Conservation (phyloP, 768 basidiomycete genomes). For the Xerocomus spinulosus region DNA sequence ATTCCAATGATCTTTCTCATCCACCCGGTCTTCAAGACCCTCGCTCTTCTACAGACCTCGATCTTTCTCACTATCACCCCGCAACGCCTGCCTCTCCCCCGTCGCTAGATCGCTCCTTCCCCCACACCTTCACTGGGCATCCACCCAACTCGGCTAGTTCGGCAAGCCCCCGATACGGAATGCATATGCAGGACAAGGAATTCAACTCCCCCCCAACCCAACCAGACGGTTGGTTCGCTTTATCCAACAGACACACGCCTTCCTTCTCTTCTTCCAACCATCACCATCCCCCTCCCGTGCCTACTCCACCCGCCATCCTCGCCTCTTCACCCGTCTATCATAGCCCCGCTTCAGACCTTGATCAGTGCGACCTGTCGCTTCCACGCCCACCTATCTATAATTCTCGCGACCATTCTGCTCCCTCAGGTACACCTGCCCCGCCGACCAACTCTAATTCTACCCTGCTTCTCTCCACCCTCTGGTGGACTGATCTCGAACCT, state of each 20-base stretch:
- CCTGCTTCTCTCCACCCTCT: conserved; percentile 59
- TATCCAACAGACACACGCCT: conserved; percentile 33
- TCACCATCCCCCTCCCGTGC: conserved; percentile 38
- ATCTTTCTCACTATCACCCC: conserved; percentile 19
- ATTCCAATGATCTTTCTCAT: conserved; percentile 39
- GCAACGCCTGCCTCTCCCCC: conserved; percentile 9
- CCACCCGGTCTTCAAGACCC: conserved; percentile 27
- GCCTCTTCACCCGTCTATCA: conserved; percentile 17
- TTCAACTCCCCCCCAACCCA: conserved; percentile 24
- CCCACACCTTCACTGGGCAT: conserved; percentile 13
- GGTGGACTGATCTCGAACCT: conserved; percentile 85
- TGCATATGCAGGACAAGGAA: conserved; percentile 35
- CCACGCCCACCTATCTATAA: conserved; percentile 18
- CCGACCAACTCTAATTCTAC: conserved; percentile 27
- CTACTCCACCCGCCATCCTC: conserved; percentile 19
- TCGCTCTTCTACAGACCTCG: conserved; percentile 31
- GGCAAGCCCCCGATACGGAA: conserved; percentile 34
- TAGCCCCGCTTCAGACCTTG: conserved; percentile 17
- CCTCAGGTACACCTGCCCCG: conserved; percentile 17
- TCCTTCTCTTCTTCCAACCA: conserved; percentile 42
- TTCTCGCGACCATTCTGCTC: conserved; percentile 12
- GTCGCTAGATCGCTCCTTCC: conserved; percentile 21
- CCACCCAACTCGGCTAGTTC: conserved; percentile 20
- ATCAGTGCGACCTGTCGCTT: conserved; percentile 14
- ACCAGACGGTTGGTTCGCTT: conserved; percentile 29